These are phyloP conservation scores for Boletus sensibilis DNA, from an alignment of 768 basidiomycete species.

Conservation along the genomic window DNA sequence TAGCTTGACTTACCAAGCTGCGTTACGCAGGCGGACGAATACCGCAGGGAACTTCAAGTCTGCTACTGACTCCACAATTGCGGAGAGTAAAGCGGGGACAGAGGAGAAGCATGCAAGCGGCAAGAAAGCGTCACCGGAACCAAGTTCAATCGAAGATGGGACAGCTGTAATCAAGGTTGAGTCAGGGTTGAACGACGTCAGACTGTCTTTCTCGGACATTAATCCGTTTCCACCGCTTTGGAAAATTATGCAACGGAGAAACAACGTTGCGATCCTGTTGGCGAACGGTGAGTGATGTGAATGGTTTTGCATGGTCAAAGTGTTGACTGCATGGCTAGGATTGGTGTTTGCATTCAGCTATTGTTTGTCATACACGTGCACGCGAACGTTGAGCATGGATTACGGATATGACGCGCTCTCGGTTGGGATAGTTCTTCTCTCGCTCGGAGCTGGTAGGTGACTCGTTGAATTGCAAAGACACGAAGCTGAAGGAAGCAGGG, in stretches of 20 bases:
- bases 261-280: conserved; percentile 65
- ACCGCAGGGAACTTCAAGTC: conserved; percentile 21
- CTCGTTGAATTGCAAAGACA: neutral
- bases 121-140: conserved; percentile 12
- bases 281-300: conserved; percentile 17
- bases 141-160: conserved; percentile 26
- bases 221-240: conserved; percentile 69
- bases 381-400: conserved; percentile 59
- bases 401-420: conserved; percentile 70
- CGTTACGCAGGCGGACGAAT: conserved; percentile 46
- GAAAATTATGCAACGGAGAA: conserved; percentile 54
- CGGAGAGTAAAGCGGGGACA: conserved; percentile 3
- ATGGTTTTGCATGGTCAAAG: neutral
- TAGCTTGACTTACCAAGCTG: conserved; percentile 74
- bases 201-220: conserved; percentile 64
- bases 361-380: conserved; percentile 68
- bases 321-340: conserved; percentile 41
- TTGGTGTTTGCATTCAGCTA: conserved; percentile 71
- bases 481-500: conserved; percentile 30
- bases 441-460: conserved; percentile 63
- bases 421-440: conserved; percentile 74
- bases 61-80: conserved; percentile 23
- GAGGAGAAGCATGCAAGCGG: conserved; percentile 13
- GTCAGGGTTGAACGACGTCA: conserved; percentile 35
- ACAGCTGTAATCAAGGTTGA: conserved; percentile 11